These are phyloP conservation scores for Tinospora cordifolia DNA, from an alignment of 164 flowering plant genomes.

Conservation along the genomic window DNA sequence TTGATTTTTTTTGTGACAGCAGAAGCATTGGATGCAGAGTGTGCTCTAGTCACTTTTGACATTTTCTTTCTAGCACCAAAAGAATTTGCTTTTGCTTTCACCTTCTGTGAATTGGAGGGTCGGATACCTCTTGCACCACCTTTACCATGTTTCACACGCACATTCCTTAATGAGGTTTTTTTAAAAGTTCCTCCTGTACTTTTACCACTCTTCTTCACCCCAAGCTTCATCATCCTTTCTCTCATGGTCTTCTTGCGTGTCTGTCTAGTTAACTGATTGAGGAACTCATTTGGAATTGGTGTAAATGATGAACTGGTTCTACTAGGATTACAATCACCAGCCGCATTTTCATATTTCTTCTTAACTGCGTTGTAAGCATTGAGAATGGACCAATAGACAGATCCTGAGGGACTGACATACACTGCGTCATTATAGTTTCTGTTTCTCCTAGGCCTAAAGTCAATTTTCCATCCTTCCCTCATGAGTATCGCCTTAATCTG, in stretches of 20 bases:
- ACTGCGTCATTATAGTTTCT: conserved; percentile 64
- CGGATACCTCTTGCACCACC: background rate
- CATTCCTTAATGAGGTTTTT: conserved; percentile 21
- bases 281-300: conserved; percentile 53
- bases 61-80: background rate
- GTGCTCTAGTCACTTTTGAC: conserved; percentile 1
- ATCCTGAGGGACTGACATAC: conserved; percentile 57
- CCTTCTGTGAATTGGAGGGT: conserved; percentile 30
- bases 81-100: background rate
- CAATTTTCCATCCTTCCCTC: conserved; percentile 68
- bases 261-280: conserved; percentile 63
- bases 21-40: conserved; percentile 23
- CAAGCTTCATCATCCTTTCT: conserved; percentile 42
- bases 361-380: conserved; percentile 52
- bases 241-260: conserved; percentile 56
- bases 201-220: conserved; percentile 21
- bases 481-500: conserved; percentile 42
- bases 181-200: conserved; percentile 18
- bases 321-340: conserved; percentile 19
- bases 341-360: conserved; percentile 37
- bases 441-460: conserved; percentile 46
- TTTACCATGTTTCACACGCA: conserved; percentile 28
- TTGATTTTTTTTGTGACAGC: conserved; percentile 42
- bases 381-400: conserved; percentile 63
- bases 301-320: conserved; percentile 33